Percentiles rank a stretch among this genome's conserved stretches.
These are phyloP conservation scores for Pythium aristosporum DNA, from an alignment of 352 stramenopile genomes.

Conservation along the genomic window DNA sequence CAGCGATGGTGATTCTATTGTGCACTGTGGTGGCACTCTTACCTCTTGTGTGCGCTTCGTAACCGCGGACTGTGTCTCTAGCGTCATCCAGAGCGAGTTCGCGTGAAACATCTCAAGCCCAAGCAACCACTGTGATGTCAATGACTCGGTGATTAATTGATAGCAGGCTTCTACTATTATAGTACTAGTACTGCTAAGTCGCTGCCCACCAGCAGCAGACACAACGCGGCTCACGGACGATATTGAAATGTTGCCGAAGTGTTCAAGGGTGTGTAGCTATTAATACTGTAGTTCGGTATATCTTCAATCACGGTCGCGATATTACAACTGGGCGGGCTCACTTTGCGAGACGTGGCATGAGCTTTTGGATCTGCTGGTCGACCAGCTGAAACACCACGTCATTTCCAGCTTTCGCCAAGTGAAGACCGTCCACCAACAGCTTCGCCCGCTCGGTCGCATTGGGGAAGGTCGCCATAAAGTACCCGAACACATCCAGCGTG, in stretches of 20 bases:
- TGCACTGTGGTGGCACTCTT: conserved; percentile 37
- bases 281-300: not conserved
- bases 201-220: too few relatives aligned
- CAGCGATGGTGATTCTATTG: not conserved
- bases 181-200: too few relatives aligned
- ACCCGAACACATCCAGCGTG: conserved; percentile 7
- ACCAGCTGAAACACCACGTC: conserved; percentile 4
- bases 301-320: not conserved
- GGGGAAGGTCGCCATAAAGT: conserved; percentile 16
- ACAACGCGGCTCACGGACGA: not conserved
- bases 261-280: too few relatives aligned
- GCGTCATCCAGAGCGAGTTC: conserved; percentile 31
- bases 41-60: conserved; percentile 45
- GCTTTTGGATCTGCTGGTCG: not conserved
- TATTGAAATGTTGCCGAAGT: not conserved
- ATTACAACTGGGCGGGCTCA: not conserved
- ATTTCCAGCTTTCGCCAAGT: conserved; percentile 17
- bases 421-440: conserved; percentile 20
- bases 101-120: conserved; percentile 17
- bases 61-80: conserved; percentile 28
- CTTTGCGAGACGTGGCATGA: not conserved
- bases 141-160: not conserved
- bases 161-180: not conserved
- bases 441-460: not conserved
- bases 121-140: not conserved